Percentiles rank a stretch among this genome's conserved stretches.
These are phyloP conservation scores for Scutellaria galericulata DNA, from an alignment of 257 asterid species.

Conservation along the genomic window DNA sequence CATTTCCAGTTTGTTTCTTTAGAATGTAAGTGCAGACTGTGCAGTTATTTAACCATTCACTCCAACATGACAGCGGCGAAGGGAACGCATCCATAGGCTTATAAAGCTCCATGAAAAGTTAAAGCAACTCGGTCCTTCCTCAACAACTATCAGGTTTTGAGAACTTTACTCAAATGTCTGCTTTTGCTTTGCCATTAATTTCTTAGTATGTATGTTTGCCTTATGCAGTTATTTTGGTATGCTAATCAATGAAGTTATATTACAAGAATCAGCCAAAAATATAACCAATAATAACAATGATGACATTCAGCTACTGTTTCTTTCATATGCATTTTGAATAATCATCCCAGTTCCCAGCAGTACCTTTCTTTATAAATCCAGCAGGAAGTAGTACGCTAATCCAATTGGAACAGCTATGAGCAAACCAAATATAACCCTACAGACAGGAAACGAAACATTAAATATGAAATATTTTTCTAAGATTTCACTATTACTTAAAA, in stretches of 20 bases:
- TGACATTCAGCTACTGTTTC: constrained; percentile 12
- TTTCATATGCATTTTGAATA: constrained; percentile 19
- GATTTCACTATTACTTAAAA: constrained; percentile 11
- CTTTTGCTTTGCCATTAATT: constrained; percentile 17
- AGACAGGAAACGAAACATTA: constrained; percentile 30
- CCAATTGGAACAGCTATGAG: constrained; percentile 74
- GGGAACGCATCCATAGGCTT: not conserved
- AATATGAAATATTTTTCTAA: not conserved
- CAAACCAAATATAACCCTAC: constrained; percentile 82
- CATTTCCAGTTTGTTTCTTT: constrained; percentile 11
- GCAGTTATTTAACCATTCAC: not conserved
- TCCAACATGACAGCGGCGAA: constrained; percentile 20
- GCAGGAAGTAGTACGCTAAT: constrained; percentile 73
- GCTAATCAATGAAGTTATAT: constrained; percentile 26
- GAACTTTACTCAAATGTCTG: not conserved
- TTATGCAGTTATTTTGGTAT: constrained; percentile 19
- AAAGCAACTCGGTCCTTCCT: not conserved
- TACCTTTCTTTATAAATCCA: constrained; percentile 54
- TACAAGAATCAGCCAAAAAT: constrained; percentile 17
- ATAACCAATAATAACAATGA: constrained; percentile 22
- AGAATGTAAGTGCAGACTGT: not conserved
- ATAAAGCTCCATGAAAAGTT: constrained; percentile 9
- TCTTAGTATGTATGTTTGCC: not conserved
- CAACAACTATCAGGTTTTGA: constrained; percentile 25
- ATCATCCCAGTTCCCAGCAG: constrained; percentile 23